These are phyloP conservation scores for Clonostachys solani DNA, from an alignment of 2,329 filamentous ascomycete genomes.

Conservation along the genomic window DNA sequence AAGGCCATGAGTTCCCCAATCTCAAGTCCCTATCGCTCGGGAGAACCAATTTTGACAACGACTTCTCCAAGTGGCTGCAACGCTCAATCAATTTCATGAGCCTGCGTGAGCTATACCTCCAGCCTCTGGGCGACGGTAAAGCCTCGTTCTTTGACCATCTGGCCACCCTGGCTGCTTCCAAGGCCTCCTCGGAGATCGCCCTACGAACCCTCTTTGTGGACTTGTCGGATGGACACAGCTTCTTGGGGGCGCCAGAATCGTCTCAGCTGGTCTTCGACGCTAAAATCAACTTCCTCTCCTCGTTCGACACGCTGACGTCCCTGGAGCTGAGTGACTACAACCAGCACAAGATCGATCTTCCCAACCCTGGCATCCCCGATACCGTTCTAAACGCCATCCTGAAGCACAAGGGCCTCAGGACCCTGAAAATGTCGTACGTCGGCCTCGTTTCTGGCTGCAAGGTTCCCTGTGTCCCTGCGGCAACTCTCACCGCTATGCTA, in stretches of 20 bases:
- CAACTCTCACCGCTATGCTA: no score
- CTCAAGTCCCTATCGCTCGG: slow-evolving; percentile 7
- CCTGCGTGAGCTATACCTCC: slow-evolving; percentile 4
- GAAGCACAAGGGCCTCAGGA: slow-evolving; percentile 7
- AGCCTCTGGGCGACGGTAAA: neutral
- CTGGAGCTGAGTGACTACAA: slow-evolving; percentile 4
- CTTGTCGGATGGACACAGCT: neutral
- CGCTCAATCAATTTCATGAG: slow-evolving; percentile 6
- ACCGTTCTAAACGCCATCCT: slow-evolving; percentile 7
- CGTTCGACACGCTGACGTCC: slow-evolving; percentile 8
- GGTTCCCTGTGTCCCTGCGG: no score
- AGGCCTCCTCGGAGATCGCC: neutral
- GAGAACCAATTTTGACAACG: neutral
- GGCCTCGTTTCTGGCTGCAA: neutral
- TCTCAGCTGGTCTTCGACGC: neutral
- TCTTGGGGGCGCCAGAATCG: neutral
- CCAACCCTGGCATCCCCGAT: slow-evolving; percentile 3
- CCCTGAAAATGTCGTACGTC: slow-evolving; percentile 2
- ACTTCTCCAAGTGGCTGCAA: neutral
- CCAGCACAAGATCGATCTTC: neutral
- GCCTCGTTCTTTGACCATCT: slow-evolving; percentile 3
- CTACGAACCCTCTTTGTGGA: slow-evolving; percentile 3
- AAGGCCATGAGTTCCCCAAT: neutral
- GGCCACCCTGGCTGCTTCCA: neutral
- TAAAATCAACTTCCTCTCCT: slow-evolving; percentile 3